Evolutionary conservation across 2,329 filamentous ascomycete species (phyloP).

Genomic region (Moelleriella libera): DNA sequence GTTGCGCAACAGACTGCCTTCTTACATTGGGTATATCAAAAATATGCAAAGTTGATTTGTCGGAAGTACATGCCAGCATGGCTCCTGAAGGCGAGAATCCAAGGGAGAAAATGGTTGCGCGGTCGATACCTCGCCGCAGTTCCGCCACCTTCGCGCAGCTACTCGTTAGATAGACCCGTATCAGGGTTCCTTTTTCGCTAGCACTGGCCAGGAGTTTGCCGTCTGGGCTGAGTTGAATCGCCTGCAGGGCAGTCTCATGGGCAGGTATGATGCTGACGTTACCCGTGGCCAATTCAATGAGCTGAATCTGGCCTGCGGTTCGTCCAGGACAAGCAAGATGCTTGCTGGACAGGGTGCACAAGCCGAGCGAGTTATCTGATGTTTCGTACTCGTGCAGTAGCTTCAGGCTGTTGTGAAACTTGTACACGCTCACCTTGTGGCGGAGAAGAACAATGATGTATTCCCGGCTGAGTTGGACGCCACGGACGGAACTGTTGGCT

Average conservation of each 20-base stretch:
- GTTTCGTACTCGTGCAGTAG: conserved; percentile 71
- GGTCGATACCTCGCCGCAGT: conserved; percentile 77
- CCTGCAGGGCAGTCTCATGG: conserved; percentile 65
- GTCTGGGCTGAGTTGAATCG: conserved; percentile 66
- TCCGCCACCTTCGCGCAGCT: conserved; percentile 74
- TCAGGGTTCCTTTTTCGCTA: conserved; percentile 78
- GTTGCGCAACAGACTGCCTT: conserved; percentile 17
- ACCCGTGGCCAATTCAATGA: conserved; percentile 63
- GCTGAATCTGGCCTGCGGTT: conserved; percentile 74
- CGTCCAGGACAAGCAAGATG: conserved; percentile 77
- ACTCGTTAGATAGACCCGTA: conserved; percentile 70
- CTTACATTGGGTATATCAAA: conserved; percentile 64
- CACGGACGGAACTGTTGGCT: conserved; percentile 65
- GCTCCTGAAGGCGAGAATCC: conserved; percentile 72
- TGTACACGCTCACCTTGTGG: conserved; percentile 70
- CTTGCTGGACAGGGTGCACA: conserved; percentile 64
- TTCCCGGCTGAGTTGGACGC: conserved; percentile 61
- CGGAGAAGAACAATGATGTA: conserved; percentile 70
- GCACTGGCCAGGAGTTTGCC: conserved; percentile 77
- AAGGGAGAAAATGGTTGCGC: conserved; percentile 73
- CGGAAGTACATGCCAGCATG: conserved; percentile 80
- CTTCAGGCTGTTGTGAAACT: conserved; percentile 57
- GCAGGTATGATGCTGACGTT: conserved; percentile 91
- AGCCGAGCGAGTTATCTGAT: conserved; percentile 65
- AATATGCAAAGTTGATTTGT: conserved; percentile 90